phyloP scores from a whole-genome alignment of 129 eudicot species.

The Oenanthe sinensis region DNA sequence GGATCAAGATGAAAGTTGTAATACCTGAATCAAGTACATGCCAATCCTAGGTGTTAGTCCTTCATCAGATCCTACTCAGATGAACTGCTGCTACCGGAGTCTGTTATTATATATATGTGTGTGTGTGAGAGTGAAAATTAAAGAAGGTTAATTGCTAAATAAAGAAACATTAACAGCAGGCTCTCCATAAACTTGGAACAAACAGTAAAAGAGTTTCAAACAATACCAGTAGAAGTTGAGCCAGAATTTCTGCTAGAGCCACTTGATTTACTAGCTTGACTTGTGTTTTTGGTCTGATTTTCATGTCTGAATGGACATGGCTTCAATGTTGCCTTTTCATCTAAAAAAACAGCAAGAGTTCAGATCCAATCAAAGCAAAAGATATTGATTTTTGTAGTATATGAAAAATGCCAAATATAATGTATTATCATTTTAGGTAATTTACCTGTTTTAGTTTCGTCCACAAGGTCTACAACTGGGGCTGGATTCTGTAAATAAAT shows the following conservation, averaged over 20 bases:
- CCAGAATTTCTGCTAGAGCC: constrained; percentile 64
- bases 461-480: constrained; percentile 17
- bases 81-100: constrained; percentile 52
- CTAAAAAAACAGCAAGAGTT: constrained; percentile 24
- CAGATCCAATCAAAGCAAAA: no score
- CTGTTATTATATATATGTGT: constrained; percentile 21
- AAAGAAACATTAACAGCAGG: constrained; percentile 12
- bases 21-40: constrained; percentile 20
- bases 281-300: constrained; percentile 30
- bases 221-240: constrained; percentile 77
- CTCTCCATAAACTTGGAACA: not conserved
- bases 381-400: not conserved
- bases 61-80: constrained; percentile 50
- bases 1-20: constrained; percentile 5
- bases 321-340: constrained; percentile 16
- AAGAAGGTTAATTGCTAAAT: not conserved
- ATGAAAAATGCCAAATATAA: not conserved
- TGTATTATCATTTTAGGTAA: not conserved
- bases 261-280: constrained; percentile 33
- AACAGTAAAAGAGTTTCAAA: constrained; percentile 5
- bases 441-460: constrained; percentile 44
- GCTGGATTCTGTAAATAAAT: constrained; percentile 28
- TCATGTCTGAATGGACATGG: constrained; percentile 26
- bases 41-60: constrained; percentile 35
- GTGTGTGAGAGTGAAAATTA: not conserved